Percentiles rank a stretch among this genome's conserved stretches.
phyloP scores from a whole-genome alignment of 768 basidiomycete genomes.

The Mycena capillaripes region DNA sequence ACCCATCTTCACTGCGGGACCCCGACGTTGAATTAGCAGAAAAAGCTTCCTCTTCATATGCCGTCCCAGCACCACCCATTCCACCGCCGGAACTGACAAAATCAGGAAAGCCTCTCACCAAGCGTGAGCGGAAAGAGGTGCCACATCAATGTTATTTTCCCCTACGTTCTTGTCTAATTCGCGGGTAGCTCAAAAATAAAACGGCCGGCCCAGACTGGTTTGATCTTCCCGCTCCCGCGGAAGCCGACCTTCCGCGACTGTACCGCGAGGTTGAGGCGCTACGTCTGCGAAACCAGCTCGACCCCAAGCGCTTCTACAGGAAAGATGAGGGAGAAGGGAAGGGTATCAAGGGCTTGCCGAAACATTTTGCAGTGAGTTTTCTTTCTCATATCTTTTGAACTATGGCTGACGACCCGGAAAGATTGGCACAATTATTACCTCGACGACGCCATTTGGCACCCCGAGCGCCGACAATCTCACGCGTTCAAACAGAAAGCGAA shows the following conservation, averaged over 20 bases:
- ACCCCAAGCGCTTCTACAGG: slow-evolving; percentile 92
- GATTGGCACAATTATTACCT: slow-evolving; percentile 86
- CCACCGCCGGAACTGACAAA: slow-evolving; percentile 72
- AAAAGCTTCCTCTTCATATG: slow-evolving; percentile 62
- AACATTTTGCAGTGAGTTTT: slow-evolving; percentile 86
- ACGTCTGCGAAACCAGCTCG: slow-evolving; percentile 88
- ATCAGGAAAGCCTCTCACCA: slow-evolving; percentile 78
- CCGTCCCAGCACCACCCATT: slow-evolving; percentile 71
- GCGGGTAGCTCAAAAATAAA: slow-evolving; percentile 70
- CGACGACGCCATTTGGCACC: slow-evolving; percentile 80
- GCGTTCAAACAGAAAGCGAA: slow-evolving; percentile 79
- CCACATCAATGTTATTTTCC: slow-evolving; percentile 33
- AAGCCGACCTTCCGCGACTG: slow-evolving; percentile 83
- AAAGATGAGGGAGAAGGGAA: slow-evolving; percentile 90
- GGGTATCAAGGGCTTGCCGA: slow-evolving; percentile 87
- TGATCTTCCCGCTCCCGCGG: slow-evolving; percentile 86
- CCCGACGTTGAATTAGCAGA: slow-evolving; percentile 70
- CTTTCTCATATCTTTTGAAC: slow-evolving; percentile 15
- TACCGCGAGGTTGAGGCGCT: slow-evolving; percentile 91
- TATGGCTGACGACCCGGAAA: slow-evolving; percentile 44
- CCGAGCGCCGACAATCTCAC: slow-evolving; percentile 80
- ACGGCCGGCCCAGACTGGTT: slow-evolving; percentile 91
- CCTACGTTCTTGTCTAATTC: slow-evolving; percentile 17
- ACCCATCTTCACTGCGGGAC: slow-evolving; percentile 67
- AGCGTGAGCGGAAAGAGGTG: slow-evolving; percentile 80